These are phyloP conservation scores for Zelonia costaricensis DNA, from an alignment of 208 protist species.

Conservation along the genomic window DNA sequence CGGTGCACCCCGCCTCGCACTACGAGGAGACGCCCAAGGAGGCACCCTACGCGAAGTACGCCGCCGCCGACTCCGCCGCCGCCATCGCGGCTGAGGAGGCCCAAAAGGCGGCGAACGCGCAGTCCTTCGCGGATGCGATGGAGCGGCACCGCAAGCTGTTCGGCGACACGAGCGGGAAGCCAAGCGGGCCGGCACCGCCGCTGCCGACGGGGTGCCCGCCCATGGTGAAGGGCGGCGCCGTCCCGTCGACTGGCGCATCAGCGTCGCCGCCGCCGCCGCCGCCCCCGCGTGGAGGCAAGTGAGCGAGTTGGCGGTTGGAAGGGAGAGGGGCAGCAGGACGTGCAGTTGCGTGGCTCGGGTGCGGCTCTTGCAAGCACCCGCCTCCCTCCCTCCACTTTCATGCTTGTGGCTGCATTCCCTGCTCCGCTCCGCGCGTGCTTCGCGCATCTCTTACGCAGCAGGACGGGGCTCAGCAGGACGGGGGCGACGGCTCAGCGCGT, in stretches of 20 bases:
- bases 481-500: too few relatives aligned
- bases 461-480: too few relatives aligned
- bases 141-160: slow-evolving; percentile 52
- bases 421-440: too few relatives aligned
- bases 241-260: neutral
- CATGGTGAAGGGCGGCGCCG: slow-evolving; percentile 5
- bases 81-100: slow-evolving; percentile 33
- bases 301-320: too few relatives aligned
- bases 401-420: too few relatives aligned
- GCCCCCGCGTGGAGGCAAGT: neutral
- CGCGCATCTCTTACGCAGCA: too few relatives aligned
- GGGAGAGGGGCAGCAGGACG: too few relatives aligned
- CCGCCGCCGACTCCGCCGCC: slow-evolving; percentile 52
- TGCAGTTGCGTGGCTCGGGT: too few relatives aligned
- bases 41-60: slow-evolving; percentile 75
- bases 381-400: too few relatives aligned
- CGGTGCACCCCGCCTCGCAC: slow-evolving; percentile 77
- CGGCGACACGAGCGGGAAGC: slow-evolving; percentile 54
- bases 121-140: slow-evolving; percentile 77
- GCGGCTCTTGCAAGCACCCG: too few relatives aligned
- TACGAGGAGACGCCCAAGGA: slow-evolving; percentile 88
- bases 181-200: slow-evolving; percentile 34
- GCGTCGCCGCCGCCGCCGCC: neutral
- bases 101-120: slow-evolving; percentile 35
- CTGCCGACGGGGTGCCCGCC: slow-evolving; percentile 67